These are phyloP conservation scores for Phytopythium aichiense DNA, from an alignment of 352 stramenopile species.

Conservation along the genomic window DNA sequence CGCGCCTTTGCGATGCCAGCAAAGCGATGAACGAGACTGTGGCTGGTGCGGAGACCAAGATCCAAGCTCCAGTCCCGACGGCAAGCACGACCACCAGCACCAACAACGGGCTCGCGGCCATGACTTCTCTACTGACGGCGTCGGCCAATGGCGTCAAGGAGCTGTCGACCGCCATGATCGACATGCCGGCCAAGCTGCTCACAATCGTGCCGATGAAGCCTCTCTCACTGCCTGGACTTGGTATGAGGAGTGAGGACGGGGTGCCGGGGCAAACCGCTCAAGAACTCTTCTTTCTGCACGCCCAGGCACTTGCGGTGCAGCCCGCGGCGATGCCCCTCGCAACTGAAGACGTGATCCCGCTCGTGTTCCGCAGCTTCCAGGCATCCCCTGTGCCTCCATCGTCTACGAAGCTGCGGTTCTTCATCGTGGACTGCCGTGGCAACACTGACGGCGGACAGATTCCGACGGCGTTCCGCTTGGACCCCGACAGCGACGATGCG, in stretches of 20 bases:
- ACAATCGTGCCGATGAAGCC: conserved; percentile 30
- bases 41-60: neutral
- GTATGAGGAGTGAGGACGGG: conserved; percentile 14
- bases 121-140: conserved; percentile 53
- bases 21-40: conserved; percentile 5
- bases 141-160: conserved; percentile 65
- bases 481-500: conserved; percentile 58
- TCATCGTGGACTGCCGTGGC: conserved; percentile 73
- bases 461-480: conserved; percentile 74
- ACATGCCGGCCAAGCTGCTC: conserved; percentile 70
- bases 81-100: neutral
- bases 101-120: conserved; percentile 7
- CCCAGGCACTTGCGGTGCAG: conserved; percentile 41
- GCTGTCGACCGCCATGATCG: conserved; percentile 60
- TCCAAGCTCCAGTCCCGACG: neutral
- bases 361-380: conserved; percentile 72
- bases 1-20: conserved; percentile 47
- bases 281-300: conserved; percentile 54
- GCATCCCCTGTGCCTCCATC: conserved; percentile 20
- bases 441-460: conserved; percentile 40
- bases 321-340: conserved; percentile 57
- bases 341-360: conserved; percentile 54
- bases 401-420: conserved; percentile 47
- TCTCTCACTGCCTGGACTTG: conserved; percentile 15
- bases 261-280: conserved; percentile 23